Base-by-base conservation (phyloP, 768 basidiomycete species). In the Suillus tomentosus region DNA sequence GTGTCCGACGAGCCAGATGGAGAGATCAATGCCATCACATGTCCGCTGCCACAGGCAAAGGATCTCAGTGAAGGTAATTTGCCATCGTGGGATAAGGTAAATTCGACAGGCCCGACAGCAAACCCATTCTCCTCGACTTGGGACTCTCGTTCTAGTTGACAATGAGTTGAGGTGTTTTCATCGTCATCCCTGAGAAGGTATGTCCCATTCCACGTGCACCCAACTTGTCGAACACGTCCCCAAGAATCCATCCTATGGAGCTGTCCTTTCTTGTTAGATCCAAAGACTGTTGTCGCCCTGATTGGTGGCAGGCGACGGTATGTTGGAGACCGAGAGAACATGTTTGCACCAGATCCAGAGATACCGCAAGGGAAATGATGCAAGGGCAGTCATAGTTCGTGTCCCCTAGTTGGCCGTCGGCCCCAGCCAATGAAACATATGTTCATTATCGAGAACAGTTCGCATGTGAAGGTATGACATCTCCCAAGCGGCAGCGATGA, bases 21-120 rank as follows among this genome's bases (percentile, higher is more conserved):
- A 4, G 66, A 59, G 54, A 64, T 61, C 1, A 80, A 68, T 19
- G 76, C 76, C 9, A 36, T 36, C 36, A 36, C 13, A 97, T 76
- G 95, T 74, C 98, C 96, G 69, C 91, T 94, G 22, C 95, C 94
- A 62, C 90, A 91, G 0, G 83, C 84, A 15, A 96, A 60, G 22
- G 31, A 64, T 40, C 65, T 64, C 34, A 62, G 66, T 36, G 74
- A 62, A 2, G 77, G 71, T 39, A 82, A 76, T 48, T 70, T 47
- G 3, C 13, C 24, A 42, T 42, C 22, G 31, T 55, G 40, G 5
- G 77, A 64, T 40, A 77, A 74, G 5, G 76, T 74, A 60, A 72
- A 68, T 22, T 53, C 43, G 45, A 76, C 69, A 31, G 55, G 51
- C 24, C 24, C 45, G 11, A 65, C 63, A 13, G 47, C 31, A 3